Evolutionary conservation across 352 stramenopile genomes (phyloP).

Genomic region (Phytophthora tubulina): DNA sequence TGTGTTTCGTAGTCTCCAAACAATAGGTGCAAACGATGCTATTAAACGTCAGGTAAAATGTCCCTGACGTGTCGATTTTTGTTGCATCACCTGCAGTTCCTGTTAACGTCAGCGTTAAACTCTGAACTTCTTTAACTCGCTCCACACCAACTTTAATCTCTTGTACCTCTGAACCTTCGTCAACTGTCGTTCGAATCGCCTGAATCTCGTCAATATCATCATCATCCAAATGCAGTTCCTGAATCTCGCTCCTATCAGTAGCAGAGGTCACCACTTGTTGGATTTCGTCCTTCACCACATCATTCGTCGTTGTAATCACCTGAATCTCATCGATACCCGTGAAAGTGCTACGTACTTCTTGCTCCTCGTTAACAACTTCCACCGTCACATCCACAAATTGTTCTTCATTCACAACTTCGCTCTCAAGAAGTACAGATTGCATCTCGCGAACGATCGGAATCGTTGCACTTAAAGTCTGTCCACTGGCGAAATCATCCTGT

Average conservation of each 20-base stretch:
- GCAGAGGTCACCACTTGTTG: slow-evolving; percentile 93
- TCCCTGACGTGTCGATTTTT: slow-evolving; percentile 43
- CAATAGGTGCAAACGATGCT: slow-evolving; percentile 72
- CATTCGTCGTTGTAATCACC: slow-evolving; percentile 81
- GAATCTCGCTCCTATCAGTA: slow-evolving; percentile 93
- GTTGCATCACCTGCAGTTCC: slow-evolving; percentile 33
- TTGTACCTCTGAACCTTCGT: slow-evolving; percentile 90
- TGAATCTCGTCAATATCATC: slow-evolving; percentile 94
- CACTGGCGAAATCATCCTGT: slow-evolving; percentile 76
- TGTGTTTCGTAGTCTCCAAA: slow-evolving; percentile 50
- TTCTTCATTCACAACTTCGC: slow-evolving; percentile 92
- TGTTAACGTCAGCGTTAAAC: slow-evolving; percentile 76
- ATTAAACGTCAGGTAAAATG: slow-evolving; percentile 66
- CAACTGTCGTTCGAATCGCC: slow-evolving; percentile 81
- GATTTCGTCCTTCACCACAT: slow-evolving; percentile 88
- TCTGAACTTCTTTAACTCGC: slow-evolving; percentile 87
- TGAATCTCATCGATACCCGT: slow-evolving; percentile 90
- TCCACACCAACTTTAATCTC: slow-evolving; percentile 80
- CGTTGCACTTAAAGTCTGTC: slow-evolving; percentile 68
- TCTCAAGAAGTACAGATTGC: slow-evolving; percentile 85
- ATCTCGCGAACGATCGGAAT: slow-evolving; percentile 93
- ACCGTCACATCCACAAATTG: slow-evolving; percentile 94
- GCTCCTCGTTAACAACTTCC: slow-evolving; percentile 96
- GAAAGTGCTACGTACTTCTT: slow-evolving; percentile 93
- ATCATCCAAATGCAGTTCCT: slow-evolving; percentile 82